Conservation (phyloP, 768 basidiomycete species). For the Termitomyces sp. region DNA sequence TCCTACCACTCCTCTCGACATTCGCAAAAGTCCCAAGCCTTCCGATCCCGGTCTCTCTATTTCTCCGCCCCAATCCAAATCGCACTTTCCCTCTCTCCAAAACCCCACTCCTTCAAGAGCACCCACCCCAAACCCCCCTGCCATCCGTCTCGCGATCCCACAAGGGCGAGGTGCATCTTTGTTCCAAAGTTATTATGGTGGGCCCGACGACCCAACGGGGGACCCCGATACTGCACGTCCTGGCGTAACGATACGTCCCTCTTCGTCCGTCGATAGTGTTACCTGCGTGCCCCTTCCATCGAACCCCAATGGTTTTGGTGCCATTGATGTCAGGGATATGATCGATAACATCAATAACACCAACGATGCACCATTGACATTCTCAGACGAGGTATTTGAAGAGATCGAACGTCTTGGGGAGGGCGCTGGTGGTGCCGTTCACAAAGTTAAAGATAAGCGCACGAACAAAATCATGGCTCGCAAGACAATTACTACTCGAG, state of each 20-base stretch:
- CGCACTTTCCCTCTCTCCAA: conserved; percentile 21
- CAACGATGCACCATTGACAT: conserved; percentile 33
- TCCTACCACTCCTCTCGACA: conserved; percentile 22
- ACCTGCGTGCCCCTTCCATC: conserved; percentile 24
- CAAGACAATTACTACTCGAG: conserved; percentile 89
- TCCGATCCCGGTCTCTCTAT: conserved; percentile 3
- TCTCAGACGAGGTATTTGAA: conserved; percentile 70
- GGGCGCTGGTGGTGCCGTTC: conserved; percentile 94
- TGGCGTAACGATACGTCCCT: conserved; percentile 40
- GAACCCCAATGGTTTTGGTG: conserved; percentile 22
- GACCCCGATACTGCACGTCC: conserved; percentile 18
- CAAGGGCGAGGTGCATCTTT: conserved; percentile 24
- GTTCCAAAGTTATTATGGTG: conserved; percentile 38
- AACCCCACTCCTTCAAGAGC: conserved; percentile 21
- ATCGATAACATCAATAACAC: conserved; percentile 31
- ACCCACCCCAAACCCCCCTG: conserved; percentile 23
- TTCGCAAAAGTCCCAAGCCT: conserved; percentile 20
- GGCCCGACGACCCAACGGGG: conserved; percentile 22
- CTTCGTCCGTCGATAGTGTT: conserved; percentile 13
- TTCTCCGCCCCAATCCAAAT: conserved; percentile 20
- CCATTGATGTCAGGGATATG: conserved; percentile 31
- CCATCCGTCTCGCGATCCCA: conserved; percentile 25
- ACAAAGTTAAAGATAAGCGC: conserved; percentile 84
- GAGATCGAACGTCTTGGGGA: conserved; percentile 80
- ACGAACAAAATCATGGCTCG: conserved; percentile 82